Evolutionary conservation across 2,329 filamentous ascomycete species (phyloP), one percentile per base, ranked within the genome.

Genomic region (Meredithiella fracta): DNA sequence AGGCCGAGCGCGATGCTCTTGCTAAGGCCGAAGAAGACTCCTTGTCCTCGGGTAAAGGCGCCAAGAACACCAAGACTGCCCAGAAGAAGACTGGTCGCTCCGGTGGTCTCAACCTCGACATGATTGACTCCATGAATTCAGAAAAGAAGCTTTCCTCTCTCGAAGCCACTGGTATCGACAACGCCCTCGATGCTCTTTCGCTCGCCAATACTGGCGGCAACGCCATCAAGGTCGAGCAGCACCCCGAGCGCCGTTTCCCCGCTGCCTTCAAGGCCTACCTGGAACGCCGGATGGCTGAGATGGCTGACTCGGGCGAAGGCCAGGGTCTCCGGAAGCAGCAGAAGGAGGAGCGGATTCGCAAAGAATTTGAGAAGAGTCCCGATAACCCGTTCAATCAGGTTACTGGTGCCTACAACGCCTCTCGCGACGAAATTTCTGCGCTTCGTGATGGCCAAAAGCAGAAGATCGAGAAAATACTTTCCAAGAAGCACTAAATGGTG

Each of bases 381-480:
- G 91, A 97, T 63, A 98, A 98, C 68, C 92, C 92, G 14, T 92
- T 94, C 72, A 95, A 95, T 71, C 87, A 94, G 71, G 82, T 83
- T 15, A 79, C 73, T 53, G 86, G 81, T 1, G 68, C 74, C 2
- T 94, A 88, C 70, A 86, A 98, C 68, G 79, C 86, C 55, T 78
- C 76, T 22, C 84, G 79, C 69, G 86, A 88, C 3, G 91, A 98
- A 64, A 64, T 95, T 47, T 74, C 74, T 51, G 74, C 78, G 51
- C 70, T 90, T 58, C 78, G 73, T 65, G 72, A 80, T 44, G 68
- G 75, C 56, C 86, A 94, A 72, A 82, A 75, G 70, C 66, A 69
- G 62, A 89, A 85, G 76, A 82, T 86, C 60, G 90, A 96, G 75
- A 70, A 72, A 63, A 77, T 85, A 58, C 71, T 94, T 61, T 75